A percentile compares a stretch with the other conserved stretches of the same genome.
These are phyloP conservation scores for Aspergillus fijiensis DNA, from an alignment of 2,329 filamentous ascomycete species.

Conservation along the genomic window DNA sequence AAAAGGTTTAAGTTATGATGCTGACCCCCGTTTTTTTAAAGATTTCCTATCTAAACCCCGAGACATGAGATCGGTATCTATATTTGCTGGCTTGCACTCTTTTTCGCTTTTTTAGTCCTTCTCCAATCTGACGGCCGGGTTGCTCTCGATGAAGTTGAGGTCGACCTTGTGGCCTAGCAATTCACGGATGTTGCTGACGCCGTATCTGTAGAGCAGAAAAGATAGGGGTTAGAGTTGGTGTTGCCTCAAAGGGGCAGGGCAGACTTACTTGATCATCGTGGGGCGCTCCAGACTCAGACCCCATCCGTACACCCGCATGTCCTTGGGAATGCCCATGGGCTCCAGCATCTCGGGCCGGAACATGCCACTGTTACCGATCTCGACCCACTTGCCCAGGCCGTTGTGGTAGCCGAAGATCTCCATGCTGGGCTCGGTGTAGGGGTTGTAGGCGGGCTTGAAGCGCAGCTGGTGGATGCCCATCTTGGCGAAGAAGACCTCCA, in stretches of 20 bases:
- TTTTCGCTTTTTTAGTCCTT: slow-evolving; percentile 61
- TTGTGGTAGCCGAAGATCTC: slow-evolving; percentile 97
- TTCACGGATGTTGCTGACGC: slow-evolving; percentile 86
- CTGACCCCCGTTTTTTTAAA: no score
- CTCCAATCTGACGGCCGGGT: slow-evolving; percentile 85
- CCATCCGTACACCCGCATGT: slow-evolving; percentile 92
- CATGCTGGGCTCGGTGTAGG: slow-evolving; percentile 94
- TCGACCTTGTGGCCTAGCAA: slow-evolving; percentile 94
- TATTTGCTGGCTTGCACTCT: slow-evolving; percentile 13
- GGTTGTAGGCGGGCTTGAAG: slow-evolving; percentile 98
- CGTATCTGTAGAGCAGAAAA: slow-evolving; percentile 49
- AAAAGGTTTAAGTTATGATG: no score
- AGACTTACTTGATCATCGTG: slow-evolving; percentile 88
- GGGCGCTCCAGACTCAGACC: slow-evolving; percentile 88
- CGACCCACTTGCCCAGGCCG: slow-evolving; percentile 85
- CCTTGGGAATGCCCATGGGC: slow-evolving; percentile 86
- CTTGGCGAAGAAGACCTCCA: slow-evolving; percentile 93
- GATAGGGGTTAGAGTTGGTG: slow-evolving; percentile 4
- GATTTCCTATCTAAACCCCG: no score
- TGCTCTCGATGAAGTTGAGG: slow-evolving; percentile 85
- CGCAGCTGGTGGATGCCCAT: slow-evolving; percentile 85
- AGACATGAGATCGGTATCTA: no score
- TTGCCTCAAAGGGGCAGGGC: not conserved
- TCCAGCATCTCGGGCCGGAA: slow-evolving; percentile 98
- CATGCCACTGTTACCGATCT: slow-evolving; percentile 98